These are phyloP conservation scores for Gastrolobium villosum DNA, from an alignment of 306 rosid genomes.

Conservation along the genomic window DNA sequence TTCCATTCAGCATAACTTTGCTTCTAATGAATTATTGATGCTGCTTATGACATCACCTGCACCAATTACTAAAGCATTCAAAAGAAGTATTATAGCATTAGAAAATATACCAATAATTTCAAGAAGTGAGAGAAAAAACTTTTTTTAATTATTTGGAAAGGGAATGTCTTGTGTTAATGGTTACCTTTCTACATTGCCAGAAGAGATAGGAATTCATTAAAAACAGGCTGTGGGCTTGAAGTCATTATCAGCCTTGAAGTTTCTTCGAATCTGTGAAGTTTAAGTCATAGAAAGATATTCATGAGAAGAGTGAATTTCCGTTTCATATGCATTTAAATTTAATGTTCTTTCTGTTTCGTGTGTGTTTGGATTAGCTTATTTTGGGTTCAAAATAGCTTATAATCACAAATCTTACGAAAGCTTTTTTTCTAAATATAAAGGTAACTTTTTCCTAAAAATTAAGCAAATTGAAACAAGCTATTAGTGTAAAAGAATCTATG, in stretches of 20 bases:
- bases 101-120: constrained; percentile 21
- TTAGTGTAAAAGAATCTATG: no score
- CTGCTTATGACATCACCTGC: constrained; percentile 13
- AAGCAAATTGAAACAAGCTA: no score
- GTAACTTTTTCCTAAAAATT: no score
- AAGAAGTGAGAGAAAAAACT: constrained; percentile 14
- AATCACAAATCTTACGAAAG: no score
- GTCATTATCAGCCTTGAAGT: background rate
- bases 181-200: background rate
- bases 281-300: background rate
- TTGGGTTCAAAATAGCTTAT: no score
- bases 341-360: background rate
- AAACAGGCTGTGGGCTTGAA: background rate
- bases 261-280: constrained; percentile 6
- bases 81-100: constrained; percentile 30
- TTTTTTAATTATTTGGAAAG: background rate
- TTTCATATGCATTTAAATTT: background rate
- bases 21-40: constrained; percentile 26
- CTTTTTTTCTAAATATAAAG: no score
- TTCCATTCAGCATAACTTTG: constrained; percentile 20
- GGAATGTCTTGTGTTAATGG: constrained; percentile 11
- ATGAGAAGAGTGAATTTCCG: background rate
- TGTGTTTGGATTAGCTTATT: no score
- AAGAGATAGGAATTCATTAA: constrained; percentile 3
- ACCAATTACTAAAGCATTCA: constrained; percentile 24